These are phyloP conservation scores for Cutaneotrichosporon mucoides DNA, from an alignment of 1,284 basidiomycete species.

Conservation along the genomic window DNA sequence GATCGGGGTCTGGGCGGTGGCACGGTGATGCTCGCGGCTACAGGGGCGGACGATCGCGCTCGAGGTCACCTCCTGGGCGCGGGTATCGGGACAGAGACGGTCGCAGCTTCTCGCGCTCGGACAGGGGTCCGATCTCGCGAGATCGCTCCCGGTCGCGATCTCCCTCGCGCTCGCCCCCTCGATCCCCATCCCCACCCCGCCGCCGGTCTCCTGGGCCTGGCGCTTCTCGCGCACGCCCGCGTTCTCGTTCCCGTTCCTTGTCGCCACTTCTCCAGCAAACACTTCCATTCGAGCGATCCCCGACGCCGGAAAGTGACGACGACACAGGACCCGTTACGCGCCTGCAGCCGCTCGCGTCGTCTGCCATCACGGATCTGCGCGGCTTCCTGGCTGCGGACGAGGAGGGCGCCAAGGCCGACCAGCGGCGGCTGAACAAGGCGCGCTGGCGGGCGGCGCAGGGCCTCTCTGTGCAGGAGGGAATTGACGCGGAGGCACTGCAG, in stretches of 20 bases:
- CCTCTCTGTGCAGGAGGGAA: constrained; percentile 39
- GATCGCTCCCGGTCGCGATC: constrained; percentile 9
- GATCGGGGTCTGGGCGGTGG: constrained; percentile 3
- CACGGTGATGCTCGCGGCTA: neutral
- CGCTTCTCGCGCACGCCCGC: constrained; percentile 10
- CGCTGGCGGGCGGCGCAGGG: constrained; percentile 60
- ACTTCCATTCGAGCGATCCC: constrained; percentile 24
- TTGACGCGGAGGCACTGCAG: constrained; percentile 16
- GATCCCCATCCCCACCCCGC: no score
- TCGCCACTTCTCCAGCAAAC: constrained; percentile 10
- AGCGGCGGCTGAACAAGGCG: constrained; percentile 66
- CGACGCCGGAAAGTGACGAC: constrained; percentile 35
- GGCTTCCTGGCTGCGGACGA: constrained; percentile 72
- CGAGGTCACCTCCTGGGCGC: constrained; percentile 6
- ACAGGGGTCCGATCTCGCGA: no score
- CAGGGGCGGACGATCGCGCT: neutral
- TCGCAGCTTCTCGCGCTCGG: no score
- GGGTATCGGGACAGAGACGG: no score
- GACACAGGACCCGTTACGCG: constrained; percentile 35
- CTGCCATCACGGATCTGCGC: constrained; percentile 70
- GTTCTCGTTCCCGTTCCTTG: no score
- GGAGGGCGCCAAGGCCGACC: constrained; percentile 60
- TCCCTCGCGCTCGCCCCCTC: neutral
- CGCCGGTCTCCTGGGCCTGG: no score
- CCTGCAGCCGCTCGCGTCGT: constrained; percentile 61